Base-by-base conservation (phyloP, 192 early-diverging fungal species). In the Podila horticola region DNA sequence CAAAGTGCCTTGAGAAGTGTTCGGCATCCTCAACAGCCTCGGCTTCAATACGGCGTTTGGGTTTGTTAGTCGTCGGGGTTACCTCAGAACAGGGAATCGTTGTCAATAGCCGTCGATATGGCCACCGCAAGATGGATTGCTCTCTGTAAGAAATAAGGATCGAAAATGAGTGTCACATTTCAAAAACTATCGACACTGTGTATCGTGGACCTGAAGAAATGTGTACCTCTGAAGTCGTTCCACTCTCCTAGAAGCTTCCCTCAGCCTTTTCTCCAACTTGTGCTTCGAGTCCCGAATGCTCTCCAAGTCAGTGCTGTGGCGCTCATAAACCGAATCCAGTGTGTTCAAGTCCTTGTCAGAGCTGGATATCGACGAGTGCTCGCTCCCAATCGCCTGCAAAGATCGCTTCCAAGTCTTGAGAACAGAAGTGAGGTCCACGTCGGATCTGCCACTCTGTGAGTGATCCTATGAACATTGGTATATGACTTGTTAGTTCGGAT, bases 331-430 rank as follows among this genome's bases (percentile, higher is more conserved):
- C 4, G 12, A n/a, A 3, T 76, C 52, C 15, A 66, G 29, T 7
- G 63, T 17, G 41, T 45, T 45, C 41, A 3, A 8, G 41, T 20
- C 20, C 11, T 50, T 33, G 57, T 52, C 5, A 66, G 24, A 31
- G 12, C 20, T 38, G 33, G 20, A 19, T 17, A 17, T 36, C 2
- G 20, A 13, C 19, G 30, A 22, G 11, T 29, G n/a, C 20, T 63
- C 45, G 30, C 20, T 26, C 41, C 60, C 64, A 6, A 79, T 29
- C 19, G 28, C 11, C 15, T 72, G 66, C 13, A 81, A 13, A 5
- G 71, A 69, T 19, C 31, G 51, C 12, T 73, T 69, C 77, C 77
- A 81, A 13, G 5, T 26, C 13, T 57, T 65, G 24, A 69, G 60
- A 28, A 69, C 63, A 2, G 61, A 30, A 20, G 19, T 17, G 20